Conservation (phyloP, 164 flowering plant species). For the Taxillus chinensis region DNA sequence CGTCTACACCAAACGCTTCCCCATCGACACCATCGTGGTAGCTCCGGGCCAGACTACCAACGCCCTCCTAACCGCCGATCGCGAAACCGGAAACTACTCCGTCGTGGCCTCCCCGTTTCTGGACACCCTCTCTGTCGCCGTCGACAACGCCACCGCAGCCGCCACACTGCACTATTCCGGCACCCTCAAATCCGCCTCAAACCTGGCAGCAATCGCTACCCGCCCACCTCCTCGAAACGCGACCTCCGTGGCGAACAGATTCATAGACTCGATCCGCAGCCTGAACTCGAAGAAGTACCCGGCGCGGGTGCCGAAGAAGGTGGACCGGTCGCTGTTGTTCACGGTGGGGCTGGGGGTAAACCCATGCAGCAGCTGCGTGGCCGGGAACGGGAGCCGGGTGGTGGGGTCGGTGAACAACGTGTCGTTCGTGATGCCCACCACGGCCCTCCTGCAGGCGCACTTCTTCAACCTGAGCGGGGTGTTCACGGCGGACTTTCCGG, state of each 20-base stretch:
- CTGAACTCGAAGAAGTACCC: conserved; percentile 56
- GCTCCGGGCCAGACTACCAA: conserved; percentile 87
- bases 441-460: conserved; percentile 62
- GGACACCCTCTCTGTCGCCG: conserved; percentile 53
- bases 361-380: conserved; percentile 55
- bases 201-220: conserved; percentile 9
- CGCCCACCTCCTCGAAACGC: conserved; percentile 47
- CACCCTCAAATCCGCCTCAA: background rate
- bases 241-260: conserved; percentile 50
- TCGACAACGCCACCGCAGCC: conserved; percentile 56
- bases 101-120: conserved; percentile 63
- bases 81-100: conserved; percentile 40
- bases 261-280: conserved; percentile 40
- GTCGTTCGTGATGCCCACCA: conserved; percentile 63
- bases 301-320: conserved; percentile 42
- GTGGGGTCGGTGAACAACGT: conserved; percentile 62
- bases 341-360: conserved; percentile 57
- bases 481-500: conserved; percentile 66
- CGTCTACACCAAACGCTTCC: conserved; percentile 58
- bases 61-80: conserved; percentile 41
- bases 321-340: conserved; percentile 50
- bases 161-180: conserved; percentile 55
- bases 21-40: conserved; percentile 43
- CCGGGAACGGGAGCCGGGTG: conserved; percentile 47
- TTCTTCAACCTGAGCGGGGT: conserved; percentile 57